Evolutionary conservation across 2,329 filamentous ascomycete species (phyloP), one percentile per base, ranked within the genome.

Genomic region (Beauveria caledonica): DNA sequence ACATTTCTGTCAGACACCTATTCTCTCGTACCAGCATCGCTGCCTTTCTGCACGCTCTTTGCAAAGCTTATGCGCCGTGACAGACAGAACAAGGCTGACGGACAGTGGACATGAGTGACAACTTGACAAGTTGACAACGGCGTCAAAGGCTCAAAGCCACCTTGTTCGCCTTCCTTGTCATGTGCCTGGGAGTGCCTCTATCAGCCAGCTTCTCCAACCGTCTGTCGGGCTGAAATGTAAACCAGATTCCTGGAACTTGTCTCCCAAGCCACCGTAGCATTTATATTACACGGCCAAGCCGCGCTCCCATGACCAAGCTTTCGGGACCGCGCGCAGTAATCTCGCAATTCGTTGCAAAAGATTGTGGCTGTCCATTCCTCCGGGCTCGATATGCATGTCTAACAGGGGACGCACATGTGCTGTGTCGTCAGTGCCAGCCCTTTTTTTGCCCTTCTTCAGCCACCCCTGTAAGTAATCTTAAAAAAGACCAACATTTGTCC

Each of bases 271-370:
- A 53, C 50, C 7, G 33, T 40, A 17, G 36, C 33, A 53, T 53
- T 53, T 9, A 29, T 17, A 17, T 33, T 29, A 10, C 11, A 33
- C 21, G 15, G 17, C 39, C 33, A 13, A 2, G 11, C 33, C 11
- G 48, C 50, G 53, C 53, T 36, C 40, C 46, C 11, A 42, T 25
- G n/a, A 48, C 56, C 55, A 50, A 21, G 25, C 55, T 49, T 58
- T 58, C 55, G 56, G 56, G 25, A 42, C 46, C 55, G 33, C 55
- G 55, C 55, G 7, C 29, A 50, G 33, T 23, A 58, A 57, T 44
- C 54, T 40, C 45, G 44, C 40, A 33, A 10, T n/a, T 21, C 21
- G 3, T 48, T 23, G 42, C 13, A 29, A 39, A 48, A 39, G 9
- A 44, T 17, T 17, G 42, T 48, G 42, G 54, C 27, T 23, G 27